phyloP scores from a whole-genome alignment of 176 grass and related monocot species.

The Triticum monococcum region DNA sequence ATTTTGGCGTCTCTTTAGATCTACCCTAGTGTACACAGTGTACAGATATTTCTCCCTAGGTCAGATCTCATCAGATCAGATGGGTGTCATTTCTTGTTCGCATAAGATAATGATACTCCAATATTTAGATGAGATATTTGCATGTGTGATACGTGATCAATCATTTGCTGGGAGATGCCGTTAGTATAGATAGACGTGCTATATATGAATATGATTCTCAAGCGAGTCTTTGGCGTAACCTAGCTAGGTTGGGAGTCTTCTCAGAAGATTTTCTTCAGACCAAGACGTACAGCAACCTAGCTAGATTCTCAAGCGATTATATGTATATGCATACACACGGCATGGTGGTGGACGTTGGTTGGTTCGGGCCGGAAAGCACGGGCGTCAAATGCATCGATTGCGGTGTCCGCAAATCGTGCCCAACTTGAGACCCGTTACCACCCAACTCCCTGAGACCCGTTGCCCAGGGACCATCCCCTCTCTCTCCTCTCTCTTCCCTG shows the following conservation, averaged over 20 bases:
- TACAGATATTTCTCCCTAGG: background rate
- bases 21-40: background rate
- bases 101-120: background rate
- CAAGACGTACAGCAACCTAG: background rate
- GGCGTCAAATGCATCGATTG: slow-evolving; percentile 6
- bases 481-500: too few species aligned
- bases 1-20: slow-evolving; percentile 23
- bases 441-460: slow-evolving; percentile 16
- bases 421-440: slow-evolving; percentile 32
- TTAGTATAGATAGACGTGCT: background rate
- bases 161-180: background rate
- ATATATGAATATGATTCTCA: background rate
- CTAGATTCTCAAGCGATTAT: too few species aligned
- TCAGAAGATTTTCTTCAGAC: background rate
- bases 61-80: background rate
- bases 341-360: background rate
- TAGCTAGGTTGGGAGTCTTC: background rate
- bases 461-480: background rate
- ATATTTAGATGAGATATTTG: background rate
- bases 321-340: background rate
- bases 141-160: background rate
- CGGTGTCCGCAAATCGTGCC: slow-evolving; percentile 31
- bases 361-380: slow-evolving; percentile 24
- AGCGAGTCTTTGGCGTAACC: background rate
- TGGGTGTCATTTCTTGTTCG: background rate